Conservation (phyloP, 345 rosid species). For the Rhizophora apiculata region DNA sequence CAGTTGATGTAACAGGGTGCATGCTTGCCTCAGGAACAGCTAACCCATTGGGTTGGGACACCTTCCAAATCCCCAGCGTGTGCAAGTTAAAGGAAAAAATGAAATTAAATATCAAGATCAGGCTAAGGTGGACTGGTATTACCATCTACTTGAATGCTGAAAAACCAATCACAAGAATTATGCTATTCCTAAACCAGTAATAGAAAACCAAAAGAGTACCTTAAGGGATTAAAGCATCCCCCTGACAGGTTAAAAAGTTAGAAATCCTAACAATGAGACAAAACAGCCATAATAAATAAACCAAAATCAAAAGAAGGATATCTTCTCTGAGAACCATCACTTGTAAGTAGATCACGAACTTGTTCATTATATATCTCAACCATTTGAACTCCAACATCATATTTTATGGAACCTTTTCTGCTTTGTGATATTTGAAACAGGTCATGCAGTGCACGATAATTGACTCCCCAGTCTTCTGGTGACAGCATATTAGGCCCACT, state of each 20-base stretch:
- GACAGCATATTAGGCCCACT: slow-evolving; percentile 80
- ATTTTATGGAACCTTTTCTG: slow-evolving; percentile 57
- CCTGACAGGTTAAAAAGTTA: not conserved
- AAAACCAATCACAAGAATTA: not conserved
- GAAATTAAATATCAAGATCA: slow-evolving; percentile 4
- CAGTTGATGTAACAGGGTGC: slow-evolving; percentile 72
- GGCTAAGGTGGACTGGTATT: not conserved
- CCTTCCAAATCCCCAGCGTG: slow-evolving; percentile 98
- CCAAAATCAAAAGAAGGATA: slow-evolving; percentile 58
- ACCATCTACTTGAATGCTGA: not conserved
- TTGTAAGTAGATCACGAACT: slow-evolving; percentile 89
- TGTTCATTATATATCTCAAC: slow-evolving; percentile 97
- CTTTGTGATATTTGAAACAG: slow-evolving; percentile 78
- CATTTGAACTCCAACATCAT: slow-evolving; percentile 98
- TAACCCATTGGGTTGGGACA: slow-evolving; percentile 91
- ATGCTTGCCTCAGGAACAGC: slow-evolving; percentile 99
- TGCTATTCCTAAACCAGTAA: not conserved
- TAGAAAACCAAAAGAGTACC: not conserved
- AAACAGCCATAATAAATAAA: slow-evolving; percentile 7
- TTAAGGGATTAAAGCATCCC: not conserved
- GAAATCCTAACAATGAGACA: slow-evolving; percentile 5
- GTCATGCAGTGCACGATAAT: slow-evolving; percentile 86
- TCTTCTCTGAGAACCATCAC: slow-evolving; percentile 65
- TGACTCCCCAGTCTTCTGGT: slow-evolving; percentile 95
- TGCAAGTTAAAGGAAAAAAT: slow-evolving; percentile 63